Evolutionary conservation across 495 filamentous ascomycete genomes (phyloP).

Genomic region (Jackrogersella minutella): DNA sequence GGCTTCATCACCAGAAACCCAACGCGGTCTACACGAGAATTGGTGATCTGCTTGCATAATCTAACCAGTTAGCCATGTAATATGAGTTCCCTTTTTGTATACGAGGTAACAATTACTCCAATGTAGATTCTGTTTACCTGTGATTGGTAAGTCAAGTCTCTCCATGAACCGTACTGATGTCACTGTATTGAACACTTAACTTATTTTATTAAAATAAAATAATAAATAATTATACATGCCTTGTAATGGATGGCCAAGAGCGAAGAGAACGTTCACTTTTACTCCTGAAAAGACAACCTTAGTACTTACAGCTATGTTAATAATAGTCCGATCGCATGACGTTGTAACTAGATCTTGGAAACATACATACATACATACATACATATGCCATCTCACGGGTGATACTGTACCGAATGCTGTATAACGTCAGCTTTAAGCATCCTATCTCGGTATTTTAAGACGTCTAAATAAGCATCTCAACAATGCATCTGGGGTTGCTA

Average conservation of each 20-base stretch:
- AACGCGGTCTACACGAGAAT: background rate
- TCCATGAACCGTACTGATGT: too few relatives aligned
- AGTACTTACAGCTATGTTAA: too few relatives aligned
- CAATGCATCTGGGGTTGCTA: background rate
- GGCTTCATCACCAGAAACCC: background rate
- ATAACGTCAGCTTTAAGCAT: background rate
- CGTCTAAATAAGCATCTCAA: slow-evolving; percentile 10
- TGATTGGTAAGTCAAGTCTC: too few relatives aligned
- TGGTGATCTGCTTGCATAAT: background rate
- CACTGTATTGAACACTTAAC: too few relatives aligned
- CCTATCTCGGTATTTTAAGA: background rate
- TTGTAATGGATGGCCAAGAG: too few relatives aligned
- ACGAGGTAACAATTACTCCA: background rate
- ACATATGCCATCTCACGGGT: background rate
- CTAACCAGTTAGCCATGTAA: background rate
- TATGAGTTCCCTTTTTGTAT: background rate
- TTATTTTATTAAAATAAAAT: too few relatives aligned
- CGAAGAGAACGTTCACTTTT: too few relatives aligned
- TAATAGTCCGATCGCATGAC: background rate
- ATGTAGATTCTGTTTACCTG: background rate
- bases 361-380: too few relatives aligned
- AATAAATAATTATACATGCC: too few relatives aligned
- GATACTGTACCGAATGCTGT: background rate
- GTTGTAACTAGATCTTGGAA: background rate
- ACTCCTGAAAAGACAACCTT: too few relatives aligned